Percentiles rank a stretch among this genome's conserved stretches.
phyloP scores from a whole-genome alignment of 768 basidiomycete species.

The Podaxis sp. region DNA sequence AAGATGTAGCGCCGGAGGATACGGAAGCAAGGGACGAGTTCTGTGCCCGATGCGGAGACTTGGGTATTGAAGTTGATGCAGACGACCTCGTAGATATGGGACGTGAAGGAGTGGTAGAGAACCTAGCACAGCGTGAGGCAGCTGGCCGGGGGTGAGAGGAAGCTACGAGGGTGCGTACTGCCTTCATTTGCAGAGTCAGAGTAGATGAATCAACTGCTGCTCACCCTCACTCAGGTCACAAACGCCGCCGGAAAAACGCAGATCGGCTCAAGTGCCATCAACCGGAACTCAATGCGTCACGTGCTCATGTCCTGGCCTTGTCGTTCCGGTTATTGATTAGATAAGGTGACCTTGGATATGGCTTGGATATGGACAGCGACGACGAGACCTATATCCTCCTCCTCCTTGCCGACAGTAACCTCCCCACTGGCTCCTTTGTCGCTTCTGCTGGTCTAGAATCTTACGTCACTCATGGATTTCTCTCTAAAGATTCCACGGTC shows the following conservation, averaged over 20 bases:
- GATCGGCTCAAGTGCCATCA: not conserved
- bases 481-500: constrained; percentile 46
- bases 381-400: constrained; percentile 72
- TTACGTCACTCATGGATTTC: constrained; percentile 82
- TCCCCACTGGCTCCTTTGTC: constrained; percentile 96
- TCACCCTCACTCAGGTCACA: constrained; percentile 3
- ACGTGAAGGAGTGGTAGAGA: not conserved
- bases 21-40: constrained; percentile 15
- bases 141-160: constrained; percentile 4
- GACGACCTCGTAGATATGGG: not conserved
- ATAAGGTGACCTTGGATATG: not conserved
- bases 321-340: not conserved
- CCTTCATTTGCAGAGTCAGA: constrained; percentile 27
- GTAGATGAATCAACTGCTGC: constrained; percentile 1
- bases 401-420: constrained; percentile 86
- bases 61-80: constrained; percentile 6
- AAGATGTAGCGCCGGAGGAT: not conserved
- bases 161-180: constrained; percentile 23
- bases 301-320: not conserved
- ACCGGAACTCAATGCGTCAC: constrained; percentile 9
- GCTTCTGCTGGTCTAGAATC: constrained; percentile 94
- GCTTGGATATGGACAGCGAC: constrained; percentile 32
- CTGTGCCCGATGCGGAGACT: constrained; percentile 1
- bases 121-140: constrained; percentile 11
- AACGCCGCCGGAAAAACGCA: constrained; percentile 25